Evolutionary conservation across 1,284 basidiomycete genomes (phyloP), one percentile per base, ranked within the genome.

Genomic region (Coniferiporia weirii): DNA sequence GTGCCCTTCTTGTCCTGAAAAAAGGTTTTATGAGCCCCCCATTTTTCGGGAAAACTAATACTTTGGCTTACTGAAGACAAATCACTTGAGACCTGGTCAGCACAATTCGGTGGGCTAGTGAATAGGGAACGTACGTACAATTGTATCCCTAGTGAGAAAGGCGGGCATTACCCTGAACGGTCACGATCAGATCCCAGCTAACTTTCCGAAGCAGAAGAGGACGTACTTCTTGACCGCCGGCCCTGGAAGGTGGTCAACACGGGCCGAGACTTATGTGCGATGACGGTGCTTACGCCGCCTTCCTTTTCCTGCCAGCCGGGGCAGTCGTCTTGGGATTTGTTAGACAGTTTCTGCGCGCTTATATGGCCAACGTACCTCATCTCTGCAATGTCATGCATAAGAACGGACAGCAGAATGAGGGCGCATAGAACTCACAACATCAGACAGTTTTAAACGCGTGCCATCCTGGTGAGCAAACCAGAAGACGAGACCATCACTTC

Each of bases 151-250:
- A 40, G 38, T 40, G 38, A 9, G 2, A 3, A 10, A 10, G 8
- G 15, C 8, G 8, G 15, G 2, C 15, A 10, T 40, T 7, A 40
- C 38, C 38, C 38, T 40, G 8, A 40, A 12, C 9, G 8, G 9
- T 15, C 8, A 9, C 8, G 1, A 40, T 40, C 38, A 12, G 12
- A 9, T 2, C 38, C 15, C 15, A 3, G 8, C 12, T 7, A 3
- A 9, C 6, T 17, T 13, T 8, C 47, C 44, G n/a, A 22, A 44
- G 19, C 6, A 36, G 17, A 15, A 19, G 6, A 17, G 15, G 44
- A 40, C 57, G 27, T 17, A 58, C 57, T 58, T 58, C 52, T 53
- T 46, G 40, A 38, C 43, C 32, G 46, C 47, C 51, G 44, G 34
- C 27, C 44, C 57, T 58, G 51, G 17, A 53, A 34, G 10, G 27